Evolutionary conservation across 805 yeast species (phyloP).

Genomic region (Ogataea angusta): DNA sequence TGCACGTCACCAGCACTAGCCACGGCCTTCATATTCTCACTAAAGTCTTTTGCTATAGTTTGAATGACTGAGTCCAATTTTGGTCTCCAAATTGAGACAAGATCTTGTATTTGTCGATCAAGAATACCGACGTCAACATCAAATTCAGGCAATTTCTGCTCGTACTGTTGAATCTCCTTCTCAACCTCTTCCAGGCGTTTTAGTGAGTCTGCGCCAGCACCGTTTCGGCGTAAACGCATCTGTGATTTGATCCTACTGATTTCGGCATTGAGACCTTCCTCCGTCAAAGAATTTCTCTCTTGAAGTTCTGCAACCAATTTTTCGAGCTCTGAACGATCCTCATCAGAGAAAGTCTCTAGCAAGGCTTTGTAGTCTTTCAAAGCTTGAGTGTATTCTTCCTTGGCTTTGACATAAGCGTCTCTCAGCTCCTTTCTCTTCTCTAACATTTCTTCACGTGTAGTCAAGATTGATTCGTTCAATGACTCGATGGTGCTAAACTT

Average conservation of each 20-base stretch:
- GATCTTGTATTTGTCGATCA: slow-evolving; percentile 36
- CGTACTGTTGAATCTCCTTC: slow-evolving; percentile 35
- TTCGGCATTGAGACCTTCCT: slow-evolving; percentile 35
- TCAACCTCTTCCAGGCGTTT: slow-evolving; percentile 37
- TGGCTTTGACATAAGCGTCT: slow-evolving; percentile 15
- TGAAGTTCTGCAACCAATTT: slow-evolving; percentile 34
- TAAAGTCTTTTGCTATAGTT: slow-evolving; percentile 61
- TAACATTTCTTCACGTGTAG: slow-evolving; percentile 26
- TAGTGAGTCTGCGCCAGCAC: slow-evolving; percentile 29
- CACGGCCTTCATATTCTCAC: slow-evolving; percentile 62
- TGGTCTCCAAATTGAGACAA: slow-evolving; percentile 53
- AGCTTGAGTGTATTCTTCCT: slow-evolving; percentile 20
- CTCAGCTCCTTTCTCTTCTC: slow-evolving; percentile 15
- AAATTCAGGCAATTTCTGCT: slow-evolving; percentile 38
- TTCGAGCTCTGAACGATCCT: slow-evolving; percentile 40
- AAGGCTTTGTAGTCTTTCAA: slow-evolving; percentile 34
- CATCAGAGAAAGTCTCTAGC: slow-evolving; percentile 36
- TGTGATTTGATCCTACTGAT: slow-evolving; percentile 43
- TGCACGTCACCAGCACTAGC: slow-evolving; percentile 86
- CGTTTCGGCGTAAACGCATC: slow-evolving; percentile 25
- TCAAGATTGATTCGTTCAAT: slow-evolving; percentile 30
- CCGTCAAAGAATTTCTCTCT: slow-evolving; percentile 34
- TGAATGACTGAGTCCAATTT: slow-evolving; percentile 50
- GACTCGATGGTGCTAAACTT: slow-evolving; percentile 24
- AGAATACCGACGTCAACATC: slow-evolving; percentile 31